Evolutionary conservation across 1,139 yeast genomes (phyloP).

Genomic region (Suhomyces maxii): DNA sequence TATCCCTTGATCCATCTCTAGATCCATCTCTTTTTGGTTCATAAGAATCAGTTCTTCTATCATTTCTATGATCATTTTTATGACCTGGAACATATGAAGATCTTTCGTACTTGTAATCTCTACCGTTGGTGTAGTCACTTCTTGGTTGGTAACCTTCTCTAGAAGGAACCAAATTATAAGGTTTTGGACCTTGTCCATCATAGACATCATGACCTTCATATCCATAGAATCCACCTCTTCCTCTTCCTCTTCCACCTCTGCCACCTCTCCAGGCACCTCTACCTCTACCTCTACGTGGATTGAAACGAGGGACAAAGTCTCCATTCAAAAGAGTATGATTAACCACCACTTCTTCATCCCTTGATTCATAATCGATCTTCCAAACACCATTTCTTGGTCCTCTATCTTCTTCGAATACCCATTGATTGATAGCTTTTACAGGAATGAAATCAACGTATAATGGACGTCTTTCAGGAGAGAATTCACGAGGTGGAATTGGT

Average conservation of each 20-base stretch:
- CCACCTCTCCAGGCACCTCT: conserved; percentile 9
- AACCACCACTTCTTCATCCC: conserved; percentile 37
- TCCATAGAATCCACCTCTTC: conserved; percentile 8
- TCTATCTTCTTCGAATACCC: conserved; percentile 49
- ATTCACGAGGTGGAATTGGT: conserved; percentile 20
- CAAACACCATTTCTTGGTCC: conserved; percentile 48
- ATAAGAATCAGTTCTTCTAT: conserved; percentile 20
- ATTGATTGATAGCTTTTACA: conserved; percentile 44
- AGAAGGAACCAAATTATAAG: conserved; percentile 15
- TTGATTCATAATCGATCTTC: conserved; percentile 36
- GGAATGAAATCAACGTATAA: conserved; percentile 46
- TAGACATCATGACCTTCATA: conserved; percentile 5
- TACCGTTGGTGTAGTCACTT: conserved; percentile 1
- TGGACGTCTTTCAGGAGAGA: conserved; percentile 24
- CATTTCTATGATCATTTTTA: conserved; percentile 8
- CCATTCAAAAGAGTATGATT: conserved; percentile 43
- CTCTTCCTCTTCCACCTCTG: conserved; percentile 9
- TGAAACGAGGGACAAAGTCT: conserved; percentile 26
- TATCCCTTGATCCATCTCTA: not conserved
- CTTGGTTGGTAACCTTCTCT: conserved; percentile 3
- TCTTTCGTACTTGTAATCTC: conserved; percentile 14
- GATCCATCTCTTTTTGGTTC: conserved; percentile 17
- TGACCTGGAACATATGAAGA: conserved; percentile 19
- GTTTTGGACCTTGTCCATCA: conserved; percentile 13
- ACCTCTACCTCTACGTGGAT: conserved; percentile 15